A percentile compares a stretch with the other conserved stretches of the same genome.
These are phyloP conservation scores for Arachnomyces sp. DNA, from an alignment of 2,329 filamentous ascomycete genomes.

Conservation along the genomic window DNA sequence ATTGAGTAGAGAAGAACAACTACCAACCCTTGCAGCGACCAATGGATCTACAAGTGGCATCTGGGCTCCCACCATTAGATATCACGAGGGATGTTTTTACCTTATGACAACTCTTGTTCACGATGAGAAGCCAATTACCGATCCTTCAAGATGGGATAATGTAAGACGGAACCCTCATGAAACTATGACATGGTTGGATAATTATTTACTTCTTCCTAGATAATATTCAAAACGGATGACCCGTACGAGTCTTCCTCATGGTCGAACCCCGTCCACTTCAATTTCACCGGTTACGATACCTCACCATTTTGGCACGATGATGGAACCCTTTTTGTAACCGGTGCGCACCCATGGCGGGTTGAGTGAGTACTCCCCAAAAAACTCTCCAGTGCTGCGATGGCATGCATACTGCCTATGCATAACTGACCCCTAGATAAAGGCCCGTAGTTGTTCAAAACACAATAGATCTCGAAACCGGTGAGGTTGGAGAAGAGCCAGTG, in stretches of 20 bases:
- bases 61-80: constrained; percentile 35
- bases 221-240: constrained; percentile 40
- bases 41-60: constrained; percentile 32
- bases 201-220: background rate
- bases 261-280: constrained; percentile 41
- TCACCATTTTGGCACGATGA: constrained; percentile 51
- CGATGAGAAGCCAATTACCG: constrained; percentile 19
- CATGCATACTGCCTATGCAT: background rate
- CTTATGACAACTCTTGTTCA: constrained; percentile 30
- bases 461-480: constrained; percentile 23
- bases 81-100: constrained; percentile 35
- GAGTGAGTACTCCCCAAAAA: background rate
- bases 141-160: constrained; percentile 34
- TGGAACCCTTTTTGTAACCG: constrained; percentile 45
- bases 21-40: constrained; percentile 28
- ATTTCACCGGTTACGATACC: constrained; percentile 46
- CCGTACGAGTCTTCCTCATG: constrained; percentile 38
- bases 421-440: constrained; percentile 2
- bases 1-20: constrained; percentile 28
- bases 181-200: constrained; percentile 4
- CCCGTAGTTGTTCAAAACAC: constrained; percentile 9
- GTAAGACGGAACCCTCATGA: background rate
- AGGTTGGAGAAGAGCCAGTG: constrained; percentile 3
- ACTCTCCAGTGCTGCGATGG: too few species aligned
- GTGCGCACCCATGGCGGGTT: constrained; percentile 19